Evolutionary conservation across 495 filamentous ascomycete species (phyloP), one percentile per base, ranked within the genome.

Genomic region (Xylaria intraflava): DNA sequence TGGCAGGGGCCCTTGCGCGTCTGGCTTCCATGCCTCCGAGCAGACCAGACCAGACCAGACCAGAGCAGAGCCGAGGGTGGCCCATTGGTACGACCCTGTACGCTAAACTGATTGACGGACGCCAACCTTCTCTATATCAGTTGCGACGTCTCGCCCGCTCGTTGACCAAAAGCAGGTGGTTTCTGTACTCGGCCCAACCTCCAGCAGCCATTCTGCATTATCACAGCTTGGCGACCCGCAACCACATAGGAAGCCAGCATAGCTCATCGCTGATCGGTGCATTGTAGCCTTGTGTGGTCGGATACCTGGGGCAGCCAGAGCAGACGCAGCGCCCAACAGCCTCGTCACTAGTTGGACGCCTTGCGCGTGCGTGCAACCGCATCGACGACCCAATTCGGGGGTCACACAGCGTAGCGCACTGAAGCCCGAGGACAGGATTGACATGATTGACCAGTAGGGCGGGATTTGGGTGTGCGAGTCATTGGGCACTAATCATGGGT

Each of bases 181-280:
- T n/a, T 36, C 20, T 17, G 45, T 36, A 49, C 10, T 29, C 22
- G 2, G 29, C 24, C 23, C 35, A 42, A 35, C 17, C 27, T 49
- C 61, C 50, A 55, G 60, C 51, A 56, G 46, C 45, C 54, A 47
- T 39, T 57, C 56, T 59, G 62, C 63, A 66, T 46, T 23, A 53
- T 46, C 45, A 49, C 44, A 20, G 33, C 52, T 43, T 55, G 52
- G 52, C 45, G 38, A 49, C 38, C 45, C 30, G 45, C 45, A 41
- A 55, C 14, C 44, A 24, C 3, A 31, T 29, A 53, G 20, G 27
- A 9, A 55, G 22, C 20, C 36, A 26, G 22, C 20, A 24, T 27
- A n/a, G 19, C 3, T 11, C 12, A 9, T 24, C 1, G 29, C 17
- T 36, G 11, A 1, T 23, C 42, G 26, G 23, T 33, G 14, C 45